A percentile compares a stretch with the other conserved stretches of the same genome.
Evolutionary conservation across 2,329 filamentous ascomycete species (phyloP).

Genomic region (Gyromitra esculenta): DNA sequence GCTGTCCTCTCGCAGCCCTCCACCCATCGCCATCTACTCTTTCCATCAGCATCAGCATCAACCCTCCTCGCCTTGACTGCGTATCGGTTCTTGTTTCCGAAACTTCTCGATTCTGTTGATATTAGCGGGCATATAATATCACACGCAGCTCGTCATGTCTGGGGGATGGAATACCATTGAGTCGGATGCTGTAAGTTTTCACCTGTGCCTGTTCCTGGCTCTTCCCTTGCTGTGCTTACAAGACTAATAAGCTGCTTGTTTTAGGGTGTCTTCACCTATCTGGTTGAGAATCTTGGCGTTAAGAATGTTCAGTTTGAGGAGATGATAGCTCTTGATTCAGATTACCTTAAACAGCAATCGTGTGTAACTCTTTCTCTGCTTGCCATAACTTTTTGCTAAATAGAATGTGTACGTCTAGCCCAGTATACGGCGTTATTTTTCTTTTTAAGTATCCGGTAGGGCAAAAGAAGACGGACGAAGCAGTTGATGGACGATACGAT

Average conservation of each 20-base stretch:
- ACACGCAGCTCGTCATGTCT: conserved; percentile 66
- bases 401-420: conserved; percentile 62
- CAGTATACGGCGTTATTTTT: conserved; percentile 95
- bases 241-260: conserved; percentile 40
- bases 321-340: conserved; percentile 85
- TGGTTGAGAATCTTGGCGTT: conserved; percentile 91
- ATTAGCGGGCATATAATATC: conserved; percentile 38
- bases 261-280: conserved; percentile 94
- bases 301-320: conserved; percentile 97
- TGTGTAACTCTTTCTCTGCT: conserved; percentile 61
- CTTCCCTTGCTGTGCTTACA: conserved; percentile 24
- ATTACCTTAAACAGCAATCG: conserved; percentile 72
- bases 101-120: conserved; percentile 17
- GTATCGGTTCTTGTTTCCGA: conserved; percentile 13
- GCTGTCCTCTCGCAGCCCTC: conserved; percentile 25
- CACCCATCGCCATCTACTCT: conserved; percentile 33
- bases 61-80: conserved; percentile 18
- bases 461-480: conserved; percentile 67
- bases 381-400: conserved; percentile 20
- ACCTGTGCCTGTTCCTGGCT: neutral
- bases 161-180: conserved; percentile 98
- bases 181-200: conserved; percentile 81
- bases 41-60: conserved; percentile 36
- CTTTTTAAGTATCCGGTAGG: conserved; percentile 95
- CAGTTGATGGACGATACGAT: conserved; percentile 81